Evolutionary conservation across 2,329 filamentous ascomycete genomes (phyloP), one percentile per base, ranked within the genome.

Genomic region (Pseudogymnoascus sp.): DNA sequence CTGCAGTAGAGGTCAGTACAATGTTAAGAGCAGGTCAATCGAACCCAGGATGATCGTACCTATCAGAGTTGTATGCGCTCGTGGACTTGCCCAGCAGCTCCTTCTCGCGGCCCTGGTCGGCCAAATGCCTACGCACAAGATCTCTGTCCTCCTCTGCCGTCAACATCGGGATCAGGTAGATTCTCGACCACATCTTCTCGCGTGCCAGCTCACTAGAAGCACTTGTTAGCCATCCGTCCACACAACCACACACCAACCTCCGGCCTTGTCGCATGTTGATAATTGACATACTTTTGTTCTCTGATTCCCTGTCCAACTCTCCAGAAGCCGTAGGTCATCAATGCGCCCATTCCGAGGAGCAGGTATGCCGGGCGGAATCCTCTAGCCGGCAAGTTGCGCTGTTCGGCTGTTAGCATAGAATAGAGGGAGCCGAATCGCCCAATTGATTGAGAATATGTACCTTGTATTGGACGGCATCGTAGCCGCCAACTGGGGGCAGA

Each of bases 181-280:
- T 96, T 73, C 94, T 88, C 64, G 90, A 85, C 94, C 94, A 99
- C 85, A 96, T 94, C 81, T 97, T 99, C 74, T 99, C 94, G 70
- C 94, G 90, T 65, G 87, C 90, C 67, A 96, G 87, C 77, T 99
- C 94, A 72, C 92, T 97, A 70, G 61, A 39, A 30, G 9, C 32
- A 14, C 14, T n/a, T n/a, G 34, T 58, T 58, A 58, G 57, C 18
- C 25, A 9, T 9, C 20, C 22, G 18, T 47, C 18, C 14, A 12
- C 57, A 38, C 20, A 39, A 12, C 32, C 57, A 39, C 18, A 30
- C 12, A 20, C 18, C 12, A 38, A 18, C 57, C 3, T 6, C 57
- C 9, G 8, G n/a, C n/a, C 11, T 6, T 25, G 11, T 39, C 32
- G 20, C 38, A 22, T 47, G 61, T 41, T n/a, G 9, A 47, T 50